A percentile compares a stretch with the other conserved stretches of the same genome.
Conservation (phyloP, 495 filamentous ascomycete genomes). For the Mytilinidion resinicola region DNA sequence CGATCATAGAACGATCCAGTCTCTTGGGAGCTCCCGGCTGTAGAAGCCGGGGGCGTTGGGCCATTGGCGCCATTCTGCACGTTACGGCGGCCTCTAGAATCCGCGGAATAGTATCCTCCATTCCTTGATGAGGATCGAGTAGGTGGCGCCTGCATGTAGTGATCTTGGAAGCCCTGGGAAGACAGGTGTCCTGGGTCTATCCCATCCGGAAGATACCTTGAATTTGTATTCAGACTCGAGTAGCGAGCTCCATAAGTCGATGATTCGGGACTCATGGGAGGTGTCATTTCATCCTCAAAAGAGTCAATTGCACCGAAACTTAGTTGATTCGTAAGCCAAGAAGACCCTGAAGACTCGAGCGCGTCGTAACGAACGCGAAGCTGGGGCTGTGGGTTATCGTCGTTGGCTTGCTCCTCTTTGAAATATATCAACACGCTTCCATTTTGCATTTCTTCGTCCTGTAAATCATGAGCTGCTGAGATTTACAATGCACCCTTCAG, state of each 20-base stretch:
- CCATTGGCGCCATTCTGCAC: background rate
- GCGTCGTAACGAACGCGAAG: constrained; percentile 20
- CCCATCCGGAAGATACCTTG: background rate
- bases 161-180: background rate
- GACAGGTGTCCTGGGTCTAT: background rate
- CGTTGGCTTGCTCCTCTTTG: constrained; percentile 24
- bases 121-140: background rate
- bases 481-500: background rate
- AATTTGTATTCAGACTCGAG: background rate
- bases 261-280: constrained; percentile 17
- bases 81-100: background rate
- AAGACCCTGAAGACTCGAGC: constrained; percentile 25
- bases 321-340: constrained; percentile 26
- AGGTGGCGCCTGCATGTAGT: background rate
- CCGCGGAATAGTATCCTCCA: background rate
- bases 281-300: constrained; percentile 25
- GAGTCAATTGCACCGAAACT: constrained; percentile 23
- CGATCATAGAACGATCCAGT: constrained; percentile 1
- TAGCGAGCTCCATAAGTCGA: background rate
- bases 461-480: background rate
- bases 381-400: constrained; percentile 24
- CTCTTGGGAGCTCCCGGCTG: constrained; percentile 1
- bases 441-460: constrained; percentile 28
- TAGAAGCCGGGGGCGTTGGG: background rate
- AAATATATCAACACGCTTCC: constrained; percentile 32